phyloP scores from a whole-genome alignment of 148 eudicot species.

The Diospyros kaki region DNA sequence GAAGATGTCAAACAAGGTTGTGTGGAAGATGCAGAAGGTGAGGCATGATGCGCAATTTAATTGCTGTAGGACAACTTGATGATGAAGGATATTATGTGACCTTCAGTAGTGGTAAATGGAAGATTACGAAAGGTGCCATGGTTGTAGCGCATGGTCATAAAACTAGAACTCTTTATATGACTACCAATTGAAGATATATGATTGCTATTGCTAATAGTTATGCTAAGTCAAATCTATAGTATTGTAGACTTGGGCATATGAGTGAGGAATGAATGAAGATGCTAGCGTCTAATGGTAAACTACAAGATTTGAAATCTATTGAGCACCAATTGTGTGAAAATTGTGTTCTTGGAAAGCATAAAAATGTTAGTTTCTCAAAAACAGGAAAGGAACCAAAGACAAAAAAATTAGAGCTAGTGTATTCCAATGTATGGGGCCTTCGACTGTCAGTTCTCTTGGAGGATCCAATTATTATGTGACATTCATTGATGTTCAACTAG shows the following conservation, averaged over 20 bases:
- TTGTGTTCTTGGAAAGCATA: too few species aligned
- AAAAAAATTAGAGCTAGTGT: background rate
- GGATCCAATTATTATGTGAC: background rate
- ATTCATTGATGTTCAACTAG: background rate
- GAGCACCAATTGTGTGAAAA: background rate
- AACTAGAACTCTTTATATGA: too few species aligned
- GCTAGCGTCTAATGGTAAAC: background rate
- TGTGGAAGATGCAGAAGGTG: background rate
- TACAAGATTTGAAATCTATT: background rate
- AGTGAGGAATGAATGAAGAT: background rate
- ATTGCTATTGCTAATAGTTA: background rate
- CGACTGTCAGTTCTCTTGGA: background rate
- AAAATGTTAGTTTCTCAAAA: too few species aligned
- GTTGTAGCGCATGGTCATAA: too few species aligned
- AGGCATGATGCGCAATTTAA: background rate
- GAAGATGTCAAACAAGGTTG: background rate
- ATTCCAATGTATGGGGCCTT: background rate
- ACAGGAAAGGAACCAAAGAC: too few species aligned
- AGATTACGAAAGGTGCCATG: too few species aligned
- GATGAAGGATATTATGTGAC: too few species aligned
- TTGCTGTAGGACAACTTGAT: too few species aligned
- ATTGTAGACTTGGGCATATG: background rate
- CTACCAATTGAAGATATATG: background rate
- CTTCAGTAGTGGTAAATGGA: too few species aligned
- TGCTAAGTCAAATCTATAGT: background rate